A percentile compares a stretch with the other conserved stretches of the same genome.
These are phyloP conservation scores for Dendrobium catenatum DNA, from an alignment of 106 monocot species.

Conservation along the genomic window DNA sequence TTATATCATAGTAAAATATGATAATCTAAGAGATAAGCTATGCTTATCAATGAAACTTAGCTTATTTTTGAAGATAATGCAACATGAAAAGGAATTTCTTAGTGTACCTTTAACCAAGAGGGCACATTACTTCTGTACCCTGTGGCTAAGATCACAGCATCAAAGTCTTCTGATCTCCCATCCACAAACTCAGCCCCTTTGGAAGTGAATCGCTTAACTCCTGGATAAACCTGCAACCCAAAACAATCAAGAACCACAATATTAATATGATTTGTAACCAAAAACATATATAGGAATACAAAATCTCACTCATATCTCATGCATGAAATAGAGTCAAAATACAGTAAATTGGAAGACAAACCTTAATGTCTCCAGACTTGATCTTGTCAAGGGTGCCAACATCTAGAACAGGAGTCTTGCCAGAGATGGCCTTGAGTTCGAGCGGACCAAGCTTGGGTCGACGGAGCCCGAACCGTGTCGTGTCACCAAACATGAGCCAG, in stretches of 20 bases:
- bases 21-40: not conserved
- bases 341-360: not conserved
- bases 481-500: slow-evolving; percentile 51
- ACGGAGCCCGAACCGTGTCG: slow-evolving; percentile 29
- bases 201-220: slow-evolving; percentile 17
- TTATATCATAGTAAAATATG: too few species aligned
- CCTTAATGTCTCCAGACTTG: slow-evolving; percentile 60
- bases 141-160: slow-evolving; percentile 39
- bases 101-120: slow-evolving; percentile 44
- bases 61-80: too few species aligned
- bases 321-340: not conserved
- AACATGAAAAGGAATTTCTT: not conserved
- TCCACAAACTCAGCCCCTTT: slow-evolving; percentile 35
- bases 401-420: slow-evolving; percentile 79
- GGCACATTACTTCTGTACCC: slow-evolving; percentile 54
- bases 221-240: slow-evolving; percentile 17
- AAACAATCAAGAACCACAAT: not conserved
- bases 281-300: too few species aligned
- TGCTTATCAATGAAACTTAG: not conserved
- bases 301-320: not conserved
- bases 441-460: slow-evolving; percentile 59
- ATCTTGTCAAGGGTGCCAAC: slow-evolving; percentile 74
- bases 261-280: too few species aligned
- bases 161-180: slow-evolving; percentile 34
- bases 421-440: slow-evolving; percentile 51